These are phyloP conservation scores for Fragaria nilgerrensis DNA, from an alignment of 306 rosid species.

Conservation along the genomic window DNA sequence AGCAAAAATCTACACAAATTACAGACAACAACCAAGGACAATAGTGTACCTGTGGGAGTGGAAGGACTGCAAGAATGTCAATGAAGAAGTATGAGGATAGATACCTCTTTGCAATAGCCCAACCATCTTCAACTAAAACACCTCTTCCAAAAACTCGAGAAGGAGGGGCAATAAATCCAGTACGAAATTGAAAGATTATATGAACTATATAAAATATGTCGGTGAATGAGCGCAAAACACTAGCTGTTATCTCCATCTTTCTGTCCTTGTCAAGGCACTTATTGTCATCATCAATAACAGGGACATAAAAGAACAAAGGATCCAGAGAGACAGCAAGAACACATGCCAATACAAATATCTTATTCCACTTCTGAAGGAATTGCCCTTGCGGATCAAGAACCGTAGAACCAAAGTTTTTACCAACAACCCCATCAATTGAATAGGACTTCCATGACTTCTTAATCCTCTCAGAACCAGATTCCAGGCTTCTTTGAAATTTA, in stretches of 20 bases:
- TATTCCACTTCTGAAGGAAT: conserved; percentile 96
- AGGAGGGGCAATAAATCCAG: conserved; percentile 92
- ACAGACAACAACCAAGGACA: not conserved
- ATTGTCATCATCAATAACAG: conserved; percentile 55
- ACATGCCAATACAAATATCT: conserved; percentile 86
- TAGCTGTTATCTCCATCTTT: conserved; percentile 72
- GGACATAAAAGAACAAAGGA: conserved; percentile 89
- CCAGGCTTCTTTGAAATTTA: conserved; percentile 64
- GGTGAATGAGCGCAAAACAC: conserved; percentile 78
- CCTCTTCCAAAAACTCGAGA: conserved; percentile 99
- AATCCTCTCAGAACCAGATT: conserved; percentile 77
- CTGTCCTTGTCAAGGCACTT: conserved; percentile 70
- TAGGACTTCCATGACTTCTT: conserved; percentile 64
- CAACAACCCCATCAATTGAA: conserved; percentile 40
- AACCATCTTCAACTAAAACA: conserved; percentile 81
- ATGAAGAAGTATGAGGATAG: conserved; percentile 80
- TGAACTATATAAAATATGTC: conserved; percentile 80
- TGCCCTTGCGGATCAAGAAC: conserved; percentile 95
- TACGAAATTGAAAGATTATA: conserved; percentile 84
- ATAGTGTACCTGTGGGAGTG: conserved; percentile 80
- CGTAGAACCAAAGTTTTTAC: conserved; percentile 48
- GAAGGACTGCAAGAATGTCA: conserved; percentile 94
- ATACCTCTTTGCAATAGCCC: conserved; percentile 87
- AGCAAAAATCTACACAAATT: not conserved
- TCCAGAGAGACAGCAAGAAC: conserved; percentile 82